Conservation (phyloP, 2,329 filamentous ascomycete genomes). For the Sporothrix dimorphospora region DNA sequence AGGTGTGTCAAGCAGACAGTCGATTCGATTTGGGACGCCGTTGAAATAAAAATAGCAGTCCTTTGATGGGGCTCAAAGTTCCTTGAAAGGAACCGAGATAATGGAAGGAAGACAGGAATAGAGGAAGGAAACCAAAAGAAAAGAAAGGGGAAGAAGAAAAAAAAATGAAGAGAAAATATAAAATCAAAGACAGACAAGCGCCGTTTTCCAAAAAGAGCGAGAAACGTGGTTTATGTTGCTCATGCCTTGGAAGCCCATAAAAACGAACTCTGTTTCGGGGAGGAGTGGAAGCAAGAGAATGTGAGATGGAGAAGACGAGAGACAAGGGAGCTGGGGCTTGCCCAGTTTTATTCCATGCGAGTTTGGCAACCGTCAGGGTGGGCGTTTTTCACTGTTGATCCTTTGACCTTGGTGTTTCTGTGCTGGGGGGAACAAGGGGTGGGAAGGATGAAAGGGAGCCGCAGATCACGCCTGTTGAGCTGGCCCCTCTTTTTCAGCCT, state of each 20-base stretch:
- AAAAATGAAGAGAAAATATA: neutral
- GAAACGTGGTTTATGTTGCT: neutral
- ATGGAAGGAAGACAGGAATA: neutral
- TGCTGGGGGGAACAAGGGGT: neutral
- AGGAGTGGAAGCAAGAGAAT: neutral
- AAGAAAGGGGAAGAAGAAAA: neutral
- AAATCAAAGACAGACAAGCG: neutral
- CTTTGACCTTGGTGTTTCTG: neutral
- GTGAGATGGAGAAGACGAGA: neutral
- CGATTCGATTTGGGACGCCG: neutral
- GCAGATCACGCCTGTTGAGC: neutral
- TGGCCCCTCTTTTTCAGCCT: conserved; percentile 19
- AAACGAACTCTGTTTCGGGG: neutral
- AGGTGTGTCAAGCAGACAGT: neutral
- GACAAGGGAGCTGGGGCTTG: neutral
- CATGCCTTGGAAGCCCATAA: neutral
- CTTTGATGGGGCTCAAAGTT: neutral
- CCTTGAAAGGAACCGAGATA: neutral
- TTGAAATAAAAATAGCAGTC: neutral
- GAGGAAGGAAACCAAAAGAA: neutral
- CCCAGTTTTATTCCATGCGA: neutral
- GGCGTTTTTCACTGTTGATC: conserved; percentile 13
- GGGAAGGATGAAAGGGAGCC: neutral
- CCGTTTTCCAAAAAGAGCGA: neutral
- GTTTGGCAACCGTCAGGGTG: neutral